Evolutionary conservation across 345 rosid genomes (phyloP).

Genomic region (Adansonia digitata): DNA sequence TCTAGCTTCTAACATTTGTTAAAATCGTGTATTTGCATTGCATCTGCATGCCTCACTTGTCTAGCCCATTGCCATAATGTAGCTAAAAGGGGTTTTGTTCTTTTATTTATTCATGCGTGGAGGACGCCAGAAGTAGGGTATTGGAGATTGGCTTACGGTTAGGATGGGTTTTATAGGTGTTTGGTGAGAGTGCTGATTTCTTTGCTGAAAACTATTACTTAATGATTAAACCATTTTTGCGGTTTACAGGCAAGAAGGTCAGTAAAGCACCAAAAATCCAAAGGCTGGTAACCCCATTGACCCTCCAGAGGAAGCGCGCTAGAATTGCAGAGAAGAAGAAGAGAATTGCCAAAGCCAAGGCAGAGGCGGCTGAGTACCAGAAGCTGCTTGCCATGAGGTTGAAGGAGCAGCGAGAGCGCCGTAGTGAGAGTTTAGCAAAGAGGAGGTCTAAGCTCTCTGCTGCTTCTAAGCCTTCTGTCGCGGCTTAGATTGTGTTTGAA

Average conservation of each 20-base stretch:
- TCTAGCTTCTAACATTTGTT: neutral
- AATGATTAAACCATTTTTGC: neutral
- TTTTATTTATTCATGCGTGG: neutral
- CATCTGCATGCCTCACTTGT: neutral
- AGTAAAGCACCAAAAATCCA: conserved; percentile 67
- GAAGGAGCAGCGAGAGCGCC: conserved; percentile 70
- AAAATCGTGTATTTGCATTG: neutral
- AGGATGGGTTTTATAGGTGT: neutral
- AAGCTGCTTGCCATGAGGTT: conserved; percentile 42
- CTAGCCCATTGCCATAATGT: neutral
- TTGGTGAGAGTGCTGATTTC: neutral
- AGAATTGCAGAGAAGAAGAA: conserved; percentile 51
- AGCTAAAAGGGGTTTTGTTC: neutral
- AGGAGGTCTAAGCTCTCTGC: conserved; percentile 42
- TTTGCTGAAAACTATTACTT: neutral
- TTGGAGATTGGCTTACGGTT: neutral
- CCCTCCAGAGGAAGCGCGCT: conserved; percentile 51
- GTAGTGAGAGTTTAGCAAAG: conserved; percentile 55
- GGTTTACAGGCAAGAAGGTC: conserved; percentile 42
- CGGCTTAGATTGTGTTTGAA: conserved; percentile 9
- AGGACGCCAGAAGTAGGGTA: neutral
- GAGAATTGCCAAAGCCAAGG: conserved; percentile 51
- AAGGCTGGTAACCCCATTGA: conserved; percentile 56
- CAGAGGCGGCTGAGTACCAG: conserved; percentile 59
- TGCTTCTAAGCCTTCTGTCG: conserved; percentile 46